Base-by-base conservation (phyloP, 345 rosid genomes). In the Moringa oleifera region DNA sequence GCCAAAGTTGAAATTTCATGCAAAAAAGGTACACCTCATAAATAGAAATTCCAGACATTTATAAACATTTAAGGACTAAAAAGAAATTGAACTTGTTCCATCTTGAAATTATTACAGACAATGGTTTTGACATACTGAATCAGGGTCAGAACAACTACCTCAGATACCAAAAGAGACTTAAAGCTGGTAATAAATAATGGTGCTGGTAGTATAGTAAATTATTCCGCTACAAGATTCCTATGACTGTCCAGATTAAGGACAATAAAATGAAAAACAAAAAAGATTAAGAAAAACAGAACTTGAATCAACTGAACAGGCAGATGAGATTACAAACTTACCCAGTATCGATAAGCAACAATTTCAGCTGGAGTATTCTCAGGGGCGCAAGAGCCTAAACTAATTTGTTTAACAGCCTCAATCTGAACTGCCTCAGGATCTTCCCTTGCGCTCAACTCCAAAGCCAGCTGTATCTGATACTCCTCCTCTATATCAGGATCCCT, bases 391-490 rank as follows among this genome's bases (percentile, higher is more conserved):
- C 95, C 95, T 64, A 89, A 74, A 73, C 97, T 92, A 57, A 92
- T 84, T 73, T 92, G 98, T 77, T 92, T 92, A 47, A 92, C 89
- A 77, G 95, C 93, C 80, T 92, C 97, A 73, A 92, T 92, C 73
- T 92, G 98, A 77, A 88, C 90, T 23, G 98, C 97, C 74, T 92
- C 98, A 59, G 98, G 98, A 77, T 92, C 98, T 83, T 92, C 98
- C 71, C 78, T 92, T 10, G 95, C 95, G 79, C 98, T 92, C 79
- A 92, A 67, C 77, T 92, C 95, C 65, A 92, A 62, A 72, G 98
- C 98, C 78, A 85, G 47, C 74, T 92, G 95, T 72, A 89, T 87
- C 74, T 92, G 98, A 79, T 80, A 89, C 74, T 89, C 95, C 73
- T 92, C 98, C 73, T 83, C 94, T 33, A 84, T 53, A 68, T 84